A percentile compares a stretch with the other conserved stretches of the same genome.
phyloP scores from a whole-genome alignment of 2,329 filamentous ascomycete genomes.

The Alternaria tenuissima region DNA sequence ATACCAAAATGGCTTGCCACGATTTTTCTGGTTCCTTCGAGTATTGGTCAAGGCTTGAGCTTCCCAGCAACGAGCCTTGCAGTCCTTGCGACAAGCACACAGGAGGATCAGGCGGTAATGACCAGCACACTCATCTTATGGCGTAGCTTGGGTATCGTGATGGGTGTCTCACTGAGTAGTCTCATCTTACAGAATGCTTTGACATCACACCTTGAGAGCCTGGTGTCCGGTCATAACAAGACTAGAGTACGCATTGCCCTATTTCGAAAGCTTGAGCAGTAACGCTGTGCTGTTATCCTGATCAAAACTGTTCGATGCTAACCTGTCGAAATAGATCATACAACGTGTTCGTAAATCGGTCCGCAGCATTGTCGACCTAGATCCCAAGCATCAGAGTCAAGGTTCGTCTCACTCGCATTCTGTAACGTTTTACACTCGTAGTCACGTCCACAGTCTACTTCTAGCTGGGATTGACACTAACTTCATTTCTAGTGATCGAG shows the following conservation, averaged over 20 bases:
- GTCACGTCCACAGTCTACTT: background rate
- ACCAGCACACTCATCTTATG: constrained; percentile 76
- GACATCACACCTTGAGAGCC: constrained; percentile 63
- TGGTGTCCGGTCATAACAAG: constrained; percentile 68
- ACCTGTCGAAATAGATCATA: constrained; percentile 48
- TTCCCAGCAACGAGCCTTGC: constrained; percentile 55
- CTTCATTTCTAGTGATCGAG: constrained; percentile 42
- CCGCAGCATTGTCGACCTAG: constrained; percentile 56
- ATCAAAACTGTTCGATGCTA: constrained; percentile 1
- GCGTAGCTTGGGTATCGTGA: constrained; percentile 74
- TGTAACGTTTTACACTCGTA: too few relatives aligned
- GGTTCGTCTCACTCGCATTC: constrained; percentile 41
- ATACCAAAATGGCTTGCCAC: constrained; percentile 54
- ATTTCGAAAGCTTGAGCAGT: background rate
- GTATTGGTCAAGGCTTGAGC: constrained; percentile 53
- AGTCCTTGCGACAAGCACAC: constrained; percentile 53
- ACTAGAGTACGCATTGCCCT: constrained; percentile 49
- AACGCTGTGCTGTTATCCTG: background rate
- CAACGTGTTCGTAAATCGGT: constrained; percentile 61
- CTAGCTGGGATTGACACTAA: constrained; percentile 35
- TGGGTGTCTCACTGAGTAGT: constrained; percentile 76
- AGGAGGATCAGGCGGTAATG: constrained; percentile 57
- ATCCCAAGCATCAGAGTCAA: constrained; percentile 57
- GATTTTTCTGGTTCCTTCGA: constrained; percentile 51
- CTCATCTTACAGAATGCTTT: constrained; percentile 78